A percentile compares a stretch with the other conserved stretches of the same genome.
Evolutionary conservation across 2,329 filamentous ascomycete species (phyloP).

Genomic region (Daldinia sp.): DNA sequence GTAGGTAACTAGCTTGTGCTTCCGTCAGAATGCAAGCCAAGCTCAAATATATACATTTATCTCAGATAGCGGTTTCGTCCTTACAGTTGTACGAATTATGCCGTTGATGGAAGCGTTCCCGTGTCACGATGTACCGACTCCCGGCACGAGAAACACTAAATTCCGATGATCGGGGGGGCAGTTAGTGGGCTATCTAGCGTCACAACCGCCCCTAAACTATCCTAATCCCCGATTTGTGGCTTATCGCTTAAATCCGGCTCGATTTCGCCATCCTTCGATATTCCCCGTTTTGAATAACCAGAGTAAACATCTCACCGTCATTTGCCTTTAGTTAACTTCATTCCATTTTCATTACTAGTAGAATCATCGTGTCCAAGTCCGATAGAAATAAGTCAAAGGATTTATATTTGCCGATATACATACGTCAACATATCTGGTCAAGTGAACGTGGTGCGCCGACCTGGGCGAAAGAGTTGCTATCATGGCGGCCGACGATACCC

Average conservation of each 20-base stretch:
- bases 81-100: too few relatives aligned
- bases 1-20: background rate
- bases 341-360: background rate
- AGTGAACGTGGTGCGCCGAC: background rate
- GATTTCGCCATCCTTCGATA: conserved; percentile 16
- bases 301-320: background rate
- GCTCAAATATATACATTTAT: background rate
- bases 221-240: background rate
- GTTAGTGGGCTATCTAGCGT: background rate
- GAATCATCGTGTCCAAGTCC: background rate
- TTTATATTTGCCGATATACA: background rate
- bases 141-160: background rate
- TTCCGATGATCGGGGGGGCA: background rate
- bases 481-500: conserved; percentile 28
- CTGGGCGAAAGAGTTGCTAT: conserved; percentile 1
- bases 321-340: background rate
- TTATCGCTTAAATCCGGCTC: conserved; percentile 9
- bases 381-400: background rate
- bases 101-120: too few relatives aligned
- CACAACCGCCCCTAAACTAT: background rate
- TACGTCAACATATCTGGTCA: background rate
- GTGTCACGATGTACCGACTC: background rate
- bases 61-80: too few relatives aligned
- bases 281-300: background rate
- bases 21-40: too few relatives aligned